These are phyloP conservation scores for Solanum tarapatanum DNA, from an alignment of 257 asterid genomes.

Conservation along the genomic window DNA sequence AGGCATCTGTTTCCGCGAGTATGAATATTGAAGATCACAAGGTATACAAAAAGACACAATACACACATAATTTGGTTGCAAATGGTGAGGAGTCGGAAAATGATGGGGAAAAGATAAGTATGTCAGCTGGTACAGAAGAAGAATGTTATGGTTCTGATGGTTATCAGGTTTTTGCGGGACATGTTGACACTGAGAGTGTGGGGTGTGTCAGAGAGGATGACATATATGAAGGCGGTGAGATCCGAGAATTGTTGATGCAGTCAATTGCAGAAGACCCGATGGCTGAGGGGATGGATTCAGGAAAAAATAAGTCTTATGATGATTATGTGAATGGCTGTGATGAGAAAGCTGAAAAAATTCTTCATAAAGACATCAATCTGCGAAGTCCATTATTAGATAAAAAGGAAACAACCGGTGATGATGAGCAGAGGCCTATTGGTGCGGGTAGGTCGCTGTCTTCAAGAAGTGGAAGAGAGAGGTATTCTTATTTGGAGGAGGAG, in stretches of 20 bases:
- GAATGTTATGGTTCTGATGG: constrained; percentile 15
- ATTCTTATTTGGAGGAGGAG: constrained; percentile 44
- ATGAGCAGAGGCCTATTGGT: constrained; percentile 19
- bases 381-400: constrained; percentile 12
- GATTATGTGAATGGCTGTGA: constrained; percentile 13
- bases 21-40: constrained; percentile 11
- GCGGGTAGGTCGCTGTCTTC: constrained; percentile 30
- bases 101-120: constrained; percentile 29
- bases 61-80: constrained; percentile 12
- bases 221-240: constrained; percentile 79
- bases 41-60: constrained; percentile 13
- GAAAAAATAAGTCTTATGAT: background rate
- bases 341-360: constrained; percentile 16
- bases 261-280: background rate
- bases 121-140: constrained; percentile 40
- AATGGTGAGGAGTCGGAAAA: constrained; percentile 21
- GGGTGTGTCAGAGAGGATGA: constrained; percentile 19
- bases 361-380: background rate
- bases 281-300: constrained; percentile 9
- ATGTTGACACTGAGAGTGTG: constrained; percentile 1
- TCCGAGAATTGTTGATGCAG: constrained; percentile 37
- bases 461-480: constrained; percentile 56
- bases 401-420: constrained; percentile 13
- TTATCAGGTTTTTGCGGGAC: constrained; percentile 15
- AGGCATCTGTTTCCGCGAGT: background rate